Conservation (phyloP, 805 yeast genomes). For the Suhomyces faveliae region DNA sequence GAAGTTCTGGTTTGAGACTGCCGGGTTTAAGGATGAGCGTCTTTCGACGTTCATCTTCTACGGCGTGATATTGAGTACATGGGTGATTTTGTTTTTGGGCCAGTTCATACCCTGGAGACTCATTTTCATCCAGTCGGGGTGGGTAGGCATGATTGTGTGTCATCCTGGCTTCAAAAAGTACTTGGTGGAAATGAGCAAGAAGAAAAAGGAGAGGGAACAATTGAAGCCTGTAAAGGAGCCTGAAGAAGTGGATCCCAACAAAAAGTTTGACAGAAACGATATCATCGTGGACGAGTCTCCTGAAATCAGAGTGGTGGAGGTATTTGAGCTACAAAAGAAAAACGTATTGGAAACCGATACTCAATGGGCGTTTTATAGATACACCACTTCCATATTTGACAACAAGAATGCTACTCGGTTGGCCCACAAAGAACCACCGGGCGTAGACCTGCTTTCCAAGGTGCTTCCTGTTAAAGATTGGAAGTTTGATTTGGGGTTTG, state of each 20-base stretch:
- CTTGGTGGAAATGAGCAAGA: conserved; percentile 13
- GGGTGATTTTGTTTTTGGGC: conserved; percentile 44
- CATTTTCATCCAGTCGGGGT: conserved; percentile 54
- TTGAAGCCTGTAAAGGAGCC: conserved; percentile 10
- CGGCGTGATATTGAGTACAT: conserved; percentile 28
- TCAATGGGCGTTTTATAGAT: conserved; percentile 62
- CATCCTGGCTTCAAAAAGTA: conserved; percentile 57
- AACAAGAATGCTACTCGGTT: conserved; percentile 38
- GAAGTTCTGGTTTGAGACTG: conserved; percentile 55
- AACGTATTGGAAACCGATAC: conserved; percentile 56
- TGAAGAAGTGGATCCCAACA: conserved; percentile 7
- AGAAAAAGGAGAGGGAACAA: conserved; percentile 1
- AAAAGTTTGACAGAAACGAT: conserved; percentile 40
- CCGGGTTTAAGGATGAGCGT: conserved; percentile 70
- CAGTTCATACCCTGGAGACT: conserved; percentile 64
- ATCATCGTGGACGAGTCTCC: conserved; percentile 73
- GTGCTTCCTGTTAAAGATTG: conserved; percentile 71
- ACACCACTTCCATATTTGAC: conserved; percentile 56
- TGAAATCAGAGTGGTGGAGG: conserved; percentile 60
- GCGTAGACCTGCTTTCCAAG: conserved; percentile 52
- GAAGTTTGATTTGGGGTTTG: conserved; percentile 57
- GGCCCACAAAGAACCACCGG: conserved; percentile 60
- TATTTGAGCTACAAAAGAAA: conserved; percentile 71
- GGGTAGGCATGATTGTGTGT: conserved; percentile 50
- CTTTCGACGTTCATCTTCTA: conserved; percentile 59